These are phyloP conservation scores for Podospora tetraspora DNA, from an alignment of 495 filamentous ascomycete species.

Conservation along the genomic window DNA sequence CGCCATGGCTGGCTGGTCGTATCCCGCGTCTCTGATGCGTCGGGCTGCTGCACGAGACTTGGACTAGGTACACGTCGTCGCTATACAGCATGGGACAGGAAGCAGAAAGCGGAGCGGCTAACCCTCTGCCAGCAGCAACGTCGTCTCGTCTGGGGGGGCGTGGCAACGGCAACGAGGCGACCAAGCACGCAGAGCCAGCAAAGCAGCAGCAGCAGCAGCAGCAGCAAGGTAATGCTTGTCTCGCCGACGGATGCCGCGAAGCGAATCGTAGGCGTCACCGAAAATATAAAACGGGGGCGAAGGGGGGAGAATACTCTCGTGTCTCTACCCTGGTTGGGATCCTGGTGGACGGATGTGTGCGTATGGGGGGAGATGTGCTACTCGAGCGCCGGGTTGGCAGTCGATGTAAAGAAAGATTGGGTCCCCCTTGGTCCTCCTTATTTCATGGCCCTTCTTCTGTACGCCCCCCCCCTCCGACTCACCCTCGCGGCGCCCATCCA, in stretches of 20 bases:
- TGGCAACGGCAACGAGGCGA: neutral
- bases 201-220: neutral
- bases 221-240: neutral
- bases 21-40: neutral
- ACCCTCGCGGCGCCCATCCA: neutral
- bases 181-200: neutral
- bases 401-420: neutral
- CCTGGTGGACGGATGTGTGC: neutral
- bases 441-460: slow-evolving; percentile 2
- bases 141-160: neutral
- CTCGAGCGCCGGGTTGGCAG: slow-evolving; percentile 4
- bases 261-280: neutral
- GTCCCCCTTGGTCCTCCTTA: neutral
- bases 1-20: slow-evolving; percentile 20
- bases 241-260: neutral
- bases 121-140: neutral
- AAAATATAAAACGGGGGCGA: neutral
- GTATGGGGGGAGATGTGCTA: slow-evolving; percentile 3
- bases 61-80: neutral
- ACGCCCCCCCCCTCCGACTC: neutral
- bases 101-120: neutral
- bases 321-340: neutral
- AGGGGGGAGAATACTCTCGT: neutral
- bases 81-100: slow-evolving; percentile 4
- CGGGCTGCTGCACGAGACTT: neutral